Percentiles rank a stretch among this genome's conserved stretches.
Conservation (phyloP, 179 eudicot species). For the Actinidia arguta region DNA sequence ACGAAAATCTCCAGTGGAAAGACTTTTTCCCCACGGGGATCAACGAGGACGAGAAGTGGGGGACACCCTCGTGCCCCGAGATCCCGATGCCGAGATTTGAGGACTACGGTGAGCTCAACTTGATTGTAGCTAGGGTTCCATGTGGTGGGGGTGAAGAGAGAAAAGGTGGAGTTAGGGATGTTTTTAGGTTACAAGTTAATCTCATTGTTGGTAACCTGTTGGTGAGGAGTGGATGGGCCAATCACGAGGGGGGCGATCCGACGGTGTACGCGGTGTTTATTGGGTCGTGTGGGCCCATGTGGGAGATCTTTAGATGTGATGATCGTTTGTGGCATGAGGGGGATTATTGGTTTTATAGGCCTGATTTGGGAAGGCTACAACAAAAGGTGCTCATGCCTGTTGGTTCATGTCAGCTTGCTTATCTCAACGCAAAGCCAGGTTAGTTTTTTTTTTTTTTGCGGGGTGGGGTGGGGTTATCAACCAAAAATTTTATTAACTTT, state of each 20-base stretch:
- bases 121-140: conserved; percentile 62
- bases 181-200: conserved; percentile 67
- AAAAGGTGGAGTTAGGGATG: conserved; percentile 47
- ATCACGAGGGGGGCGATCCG: conserved; percentile 13
- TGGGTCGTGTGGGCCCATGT: conserved; percentile 71
- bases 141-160: conserved; percentile 19
- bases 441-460: conserved; percentile 23
- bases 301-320: conserved; percentile 75
- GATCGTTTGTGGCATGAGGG: conserved; percentile 69
- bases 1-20: conserved; percentile 38
- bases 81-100: conserved; percentile 65
- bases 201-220: conserved; percentile 61
- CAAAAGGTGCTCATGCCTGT: conserved; percentile 63
- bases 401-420: conserved; percentile 47
- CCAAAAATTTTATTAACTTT: too few species aligned
- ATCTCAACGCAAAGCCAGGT: conserved; percentile 34
- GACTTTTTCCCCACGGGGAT: conserved; percentile 66
- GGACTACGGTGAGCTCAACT: conserved; percentile 43
- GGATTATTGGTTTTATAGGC: conserved; percentile 62
- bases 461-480: too few species aligned
- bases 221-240: conserved; percentile 41
- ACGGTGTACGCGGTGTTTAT: conserved; percentile 57
- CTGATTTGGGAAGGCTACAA: conserved; percentile 54
- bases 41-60: conserved; percentile 37
- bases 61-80: conserved; percentile 45